phyloP scores from a whole-genome alignment of 306 rosid genomes.

The Vicia faba region DNA sequence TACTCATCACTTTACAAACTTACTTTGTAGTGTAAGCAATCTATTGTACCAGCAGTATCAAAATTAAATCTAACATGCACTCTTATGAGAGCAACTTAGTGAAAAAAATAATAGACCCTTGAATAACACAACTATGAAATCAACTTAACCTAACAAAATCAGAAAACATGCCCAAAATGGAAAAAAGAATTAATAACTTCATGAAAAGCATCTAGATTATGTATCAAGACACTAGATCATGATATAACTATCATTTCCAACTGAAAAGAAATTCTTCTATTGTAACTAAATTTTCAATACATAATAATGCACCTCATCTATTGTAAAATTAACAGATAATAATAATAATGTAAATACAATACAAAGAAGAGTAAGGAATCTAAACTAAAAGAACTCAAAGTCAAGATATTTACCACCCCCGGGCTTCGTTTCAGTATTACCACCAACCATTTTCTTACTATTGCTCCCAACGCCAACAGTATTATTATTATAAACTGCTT shows the following conservation, averaged over 20 bases:
- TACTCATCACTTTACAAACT: too few relatives aligned
- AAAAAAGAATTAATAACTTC: slow-evolving; percentile 2
- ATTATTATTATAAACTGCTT: slow-evolving; percentile 54
- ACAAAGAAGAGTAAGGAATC: slow-evolving; percentile 41
- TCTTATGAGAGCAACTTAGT: too few relatives aligned
- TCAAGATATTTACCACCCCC: slow-evolving; percentile 97
- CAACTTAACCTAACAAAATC: neutral
- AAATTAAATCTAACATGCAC: too few relatives aligned
- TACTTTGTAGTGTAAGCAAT: too few relatives aligned
- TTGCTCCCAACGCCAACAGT: slow-evolving; percentile 51
- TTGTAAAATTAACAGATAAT: slow-evolving; percentile 31
- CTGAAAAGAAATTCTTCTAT: slow-evolving; percentile 40
- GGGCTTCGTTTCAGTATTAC: slow-evolving; percentile 65
- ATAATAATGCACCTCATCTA: slow-evolving; percentile 39
- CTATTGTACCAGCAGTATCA: too few relatives aligned
- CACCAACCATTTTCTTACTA: slow-evolving; percentile 71
- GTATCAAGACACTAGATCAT: slow-evolving; percentile 24
- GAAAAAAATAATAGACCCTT: too few relatives aligned
- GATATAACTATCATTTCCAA: slow-evolving; percentile 41
- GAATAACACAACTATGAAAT: too few relatives aligned
- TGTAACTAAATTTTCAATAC: slow-evolving; percentile 37
- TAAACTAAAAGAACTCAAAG: slow-evolving; percentile 89
- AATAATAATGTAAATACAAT: slow-evolving; percentile 42
- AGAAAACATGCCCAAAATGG: slow-evolving; percentile 6
- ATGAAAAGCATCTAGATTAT: slow-evolving; percentile 29